Evolutionary conservation across 2,329 filamentous ascomycete genomes (phyloP).

Genomic region (Aspergillus fischeri): DNA sequence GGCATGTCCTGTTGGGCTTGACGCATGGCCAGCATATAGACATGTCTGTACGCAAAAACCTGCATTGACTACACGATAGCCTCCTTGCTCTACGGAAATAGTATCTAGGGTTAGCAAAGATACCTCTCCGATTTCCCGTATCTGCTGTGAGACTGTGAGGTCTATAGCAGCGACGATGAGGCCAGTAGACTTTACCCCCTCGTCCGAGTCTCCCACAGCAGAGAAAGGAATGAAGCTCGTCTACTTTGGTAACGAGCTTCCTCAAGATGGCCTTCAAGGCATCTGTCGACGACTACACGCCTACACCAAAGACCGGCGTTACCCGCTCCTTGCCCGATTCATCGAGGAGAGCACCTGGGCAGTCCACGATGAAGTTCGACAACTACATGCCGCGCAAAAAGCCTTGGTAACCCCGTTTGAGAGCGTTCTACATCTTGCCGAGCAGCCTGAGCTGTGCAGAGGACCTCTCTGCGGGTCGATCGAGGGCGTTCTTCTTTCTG

Average conservation of each 20-base stretch:
- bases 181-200: too few species aligned
- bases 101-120: too few species aligned
- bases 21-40: too few species aligned
- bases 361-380: conserved; percentile 39
- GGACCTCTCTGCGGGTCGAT: conserved; percentile 43
- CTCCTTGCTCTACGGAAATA: too few species aligned
- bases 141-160: too few species aligned
- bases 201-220: too few species aligned
- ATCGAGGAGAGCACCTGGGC: conserved; percentile 39
- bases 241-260: conserved; percentile 51
- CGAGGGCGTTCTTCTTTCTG: conserved; percentile 43
- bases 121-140: too few species aligned
- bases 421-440: conserved; percentile 12
- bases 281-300: conserved; percentile 38
- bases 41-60: too few species aligned
- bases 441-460: conserved; percentile 29
- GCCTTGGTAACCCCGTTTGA: conserved; percentile 21
- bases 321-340: conserved; percentile 39
- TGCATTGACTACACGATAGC: too few species aligned
- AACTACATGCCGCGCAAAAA: conserved; percentile 12
- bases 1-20: too few species aligned
- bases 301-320: conserved; percentile 1
- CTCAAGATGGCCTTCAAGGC: conserved; percentile 40
- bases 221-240: conserved; percentile 20
- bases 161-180: too few species aligned